Conservation (phyloP, 2,329 filamentous ascomycete species). For the Sporothrix curviconia region DNA sequence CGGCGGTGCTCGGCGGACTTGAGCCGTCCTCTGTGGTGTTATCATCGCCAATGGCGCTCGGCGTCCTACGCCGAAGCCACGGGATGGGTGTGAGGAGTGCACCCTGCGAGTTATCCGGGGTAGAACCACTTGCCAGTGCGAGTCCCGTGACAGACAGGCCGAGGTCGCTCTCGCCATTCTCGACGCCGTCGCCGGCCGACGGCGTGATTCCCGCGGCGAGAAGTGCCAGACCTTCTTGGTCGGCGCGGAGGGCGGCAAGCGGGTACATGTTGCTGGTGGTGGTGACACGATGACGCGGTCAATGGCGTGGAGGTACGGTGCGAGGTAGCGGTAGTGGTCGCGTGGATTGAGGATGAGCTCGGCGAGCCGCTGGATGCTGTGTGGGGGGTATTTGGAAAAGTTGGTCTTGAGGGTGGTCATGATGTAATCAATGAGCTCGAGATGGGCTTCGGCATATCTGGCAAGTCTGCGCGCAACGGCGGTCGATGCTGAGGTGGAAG, state of each 20-base stretch:
- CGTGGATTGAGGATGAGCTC: slow-evolving; percentile 76
- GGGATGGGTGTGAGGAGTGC: slow-evolving; percentile 90
- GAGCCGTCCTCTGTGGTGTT: slow-evolving; percentile 14
- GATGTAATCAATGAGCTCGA: slow-evolving; percentile 56
- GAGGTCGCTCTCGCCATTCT: slow-evolving; percentile 4
- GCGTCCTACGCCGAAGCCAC: slow-evolving; percentile 56
- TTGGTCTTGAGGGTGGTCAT: slow-evolving; percentile 52
- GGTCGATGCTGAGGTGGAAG: too few relatives aligned
- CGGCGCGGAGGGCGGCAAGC: slow-evolving; percentile 60
- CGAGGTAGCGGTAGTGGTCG: slow-evolving; percentile 72
- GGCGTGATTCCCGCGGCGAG: slow-evolving; percentile 52
- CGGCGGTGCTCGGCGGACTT: slow-evolving; percentile 17
- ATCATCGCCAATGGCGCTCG: slow-evolving; percentile 19
- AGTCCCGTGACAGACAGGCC: slow-evolving; percentile 24
- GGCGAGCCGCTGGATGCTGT: slow-evolving; percentile 85
- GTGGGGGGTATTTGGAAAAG: slow-evolving; percentile 72
- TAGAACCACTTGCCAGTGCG: slow-evolving; percentile 44
- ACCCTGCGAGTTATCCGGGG: slow-evolving; percentile 82
- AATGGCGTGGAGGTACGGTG: slow-evolving; percentile 81
- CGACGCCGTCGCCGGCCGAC: slow-evolving; percentile 24
- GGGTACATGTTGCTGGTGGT: slow-evolving; percentile 77
- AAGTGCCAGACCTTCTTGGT: slow-evolving; percentile 47
- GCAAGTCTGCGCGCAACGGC: not conserved
- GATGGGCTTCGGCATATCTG: slow-evolving; percentile 54
- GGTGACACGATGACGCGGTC: slow-evolving; percentile 85